Evolutionary conservation across 495 filamentous ascomycete species (phyloP).

Genomic region (Hypoxylon perforatum): DNA sequence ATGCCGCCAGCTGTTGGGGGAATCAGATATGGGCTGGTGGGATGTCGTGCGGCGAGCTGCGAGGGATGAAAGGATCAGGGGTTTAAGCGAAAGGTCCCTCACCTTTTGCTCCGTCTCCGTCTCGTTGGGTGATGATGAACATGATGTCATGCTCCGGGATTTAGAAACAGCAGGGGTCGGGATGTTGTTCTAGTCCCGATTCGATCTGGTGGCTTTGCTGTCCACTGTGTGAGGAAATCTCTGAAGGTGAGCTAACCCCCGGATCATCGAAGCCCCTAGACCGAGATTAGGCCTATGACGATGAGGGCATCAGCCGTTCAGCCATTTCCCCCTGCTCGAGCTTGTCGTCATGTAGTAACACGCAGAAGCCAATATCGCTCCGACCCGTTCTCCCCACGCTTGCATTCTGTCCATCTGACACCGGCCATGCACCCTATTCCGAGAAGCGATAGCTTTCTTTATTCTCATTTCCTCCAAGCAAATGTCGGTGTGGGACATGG

Average conservation of each 20-base stretch:
- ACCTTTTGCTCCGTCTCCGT: background rate
- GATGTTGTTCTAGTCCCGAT: slow-evolving; percentile 11
- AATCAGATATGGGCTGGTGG: background rate
- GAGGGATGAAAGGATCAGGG: slow-evolving; percentile 19
- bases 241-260: background rate
- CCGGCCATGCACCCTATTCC: slow-evolving; percentile 1
- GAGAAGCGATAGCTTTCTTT: background rate
- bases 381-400: background rate
- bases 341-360: slow-evolving; percentile 21
- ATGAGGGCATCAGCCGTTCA: background rate
- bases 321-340: background rate
- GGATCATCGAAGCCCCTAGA: background rate
- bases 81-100: slow-evolving; percentile 2
- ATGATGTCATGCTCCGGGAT: slow-evolving; percentile 33
- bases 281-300: slow-evolving; percentile 27
- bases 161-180: background rate
- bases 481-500: slow-evolving; percentile 14
- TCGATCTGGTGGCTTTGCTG: slow-evolving; percentile 23
- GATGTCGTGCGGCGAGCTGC: too few relatives aligned
- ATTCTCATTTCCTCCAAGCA: slow-evolving; percentile 1
- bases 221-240: background rate
- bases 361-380: background rate
- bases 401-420: slow-evolving; percentile 5
- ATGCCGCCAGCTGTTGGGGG: slow-evolving; percentile 17
- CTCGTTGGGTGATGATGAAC: background rate